These are phyloP conservation scores for Blastobotrys ciferrii DNA, from an alignment of 1,139 yeast genomes.

Conservation along the genomic window DNA sequence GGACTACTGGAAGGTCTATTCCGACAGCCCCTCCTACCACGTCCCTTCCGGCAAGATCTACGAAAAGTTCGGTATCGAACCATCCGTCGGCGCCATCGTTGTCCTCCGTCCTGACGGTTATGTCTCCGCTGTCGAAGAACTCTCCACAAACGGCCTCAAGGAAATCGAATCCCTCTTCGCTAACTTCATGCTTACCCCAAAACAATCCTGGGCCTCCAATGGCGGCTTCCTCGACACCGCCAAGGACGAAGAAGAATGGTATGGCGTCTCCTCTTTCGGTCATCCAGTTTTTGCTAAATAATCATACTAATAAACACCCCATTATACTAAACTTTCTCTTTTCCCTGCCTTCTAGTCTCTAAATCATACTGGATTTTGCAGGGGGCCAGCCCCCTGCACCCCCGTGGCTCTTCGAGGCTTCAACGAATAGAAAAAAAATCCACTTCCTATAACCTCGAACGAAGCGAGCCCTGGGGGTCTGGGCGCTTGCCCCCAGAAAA, in stretches of 20 bases:
- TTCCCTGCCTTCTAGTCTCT: too few species aligned
- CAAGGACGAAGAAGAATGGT: constrained; percentile 21
- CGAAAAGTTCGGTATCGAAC: constrained; percentile 34
- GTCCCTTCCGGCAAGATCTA: constrained; percentile 32
- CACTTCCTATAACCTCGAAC: too few species aligned
- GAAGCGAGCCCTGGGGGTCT: too few species aligned
- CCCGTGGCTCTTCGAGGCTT: too few species aligned
- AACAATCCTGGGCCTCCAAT: constrained; percentile 19
- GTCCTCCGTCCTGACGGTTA: constrained; percentile 42
- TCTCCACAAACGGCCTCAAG: constrained; percentile 27
- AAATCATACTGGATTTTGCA: too few species aligned
- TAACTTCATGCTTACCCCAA: constrained; percentile 31
- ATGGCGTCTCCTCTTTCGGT: constrained; percentile 21
- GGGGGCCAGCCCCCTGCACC: too few species aligned
- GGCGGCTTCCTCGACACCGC: constrained; percentile 16
- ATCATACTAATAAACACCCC: not conserved
- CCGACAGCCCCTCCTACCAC: constrained; percentile 32
- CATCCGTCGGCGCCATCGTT: constrained; percentile 32
- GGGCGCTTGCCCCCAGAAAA: too few species aligned
- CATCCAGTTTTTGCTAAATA: constrained; percentile 19
- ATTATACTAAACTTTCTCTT: too few species aligned
- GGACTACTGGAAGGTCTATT: constrained; percentile 38
- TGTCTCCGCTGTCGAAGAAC: constrained; percentile 33
- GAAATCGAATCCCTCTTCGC: constrained; percentile 31
- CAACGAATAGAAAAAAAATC: too few species aligned